phyloP scores from a whole-genome alignment of 2,329 filamentous ascomycete species.

The Monosporascus sp. region DNA sequence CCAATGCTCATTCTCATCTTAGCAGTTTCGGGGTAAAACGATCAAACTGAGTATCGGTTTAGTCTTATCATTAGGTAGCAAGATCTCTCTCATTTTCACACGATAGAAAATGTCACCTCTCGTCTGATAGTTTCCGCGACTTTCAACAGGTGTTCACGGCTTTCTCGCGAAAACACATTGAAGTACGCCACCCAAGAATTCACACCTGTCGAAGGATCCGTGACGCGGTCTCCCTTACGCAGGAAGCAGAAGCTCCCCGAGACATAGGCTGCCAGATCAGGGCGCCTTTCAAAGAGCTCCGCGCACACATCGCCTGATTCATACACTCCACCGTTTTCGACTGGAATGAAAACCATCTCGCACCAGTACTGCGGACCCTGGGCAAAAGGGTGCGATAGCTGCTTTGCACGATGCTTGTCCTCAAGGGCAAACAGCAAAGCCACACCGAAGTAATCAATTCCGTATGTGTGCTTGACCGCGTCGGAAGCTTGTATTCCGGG shows the following conservation, averaged over 20 bases:
- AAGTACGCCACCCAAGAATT: constrained; percentile 25
- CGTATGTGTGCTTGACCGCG: constrained; percentile 19
- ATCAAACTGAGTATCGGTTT: too few species aligned
- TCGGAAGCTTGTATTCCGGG: constrained; percentile 21
- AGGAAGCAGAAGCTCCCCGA: constrained; percentile 18
- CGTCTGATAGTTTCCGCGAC: too few species aligned
- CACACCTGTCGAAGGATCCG: constrained; percentile 18
- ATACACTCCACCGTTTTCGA: constrained; percentile 23
- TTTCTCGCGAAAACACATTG: constrained; percentile 18
- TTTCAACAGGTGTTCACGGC: too few species aligned
- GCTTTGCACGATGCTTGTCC: constrained; percentile 15
- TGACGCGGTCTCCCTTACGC: constrained; percentile 21
- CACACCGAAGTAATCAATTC: constrained; percentile 22
- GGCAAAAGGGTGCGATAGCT: constrained; percentile 16
- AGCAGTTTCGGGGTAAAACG: too few species aligned
- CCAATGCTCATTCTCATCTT: too few species aligned
- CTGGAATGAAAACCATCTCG: constrained; percentile 22
- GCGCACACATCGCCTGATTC: constrained; percentile 25
- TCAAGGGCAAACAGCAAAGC: constrained; percentile 15
- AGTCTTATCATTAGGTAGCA: too few species aligned
- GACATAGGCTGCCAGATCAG: constrained; percentile 15
- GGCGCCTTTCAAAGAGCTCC: constrained; percentile 18
- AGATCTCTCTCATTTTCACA: too few species aligned
- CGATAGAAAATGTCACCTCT: too few species aligned
- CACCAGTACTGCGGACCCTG: constrained; percentile 17